Evolutionary conservation across 768 basidiomycete species (phyloP), one percentile per base, ranked within the genome.

Genomic region (Pleurotus eryngii): DNA sequence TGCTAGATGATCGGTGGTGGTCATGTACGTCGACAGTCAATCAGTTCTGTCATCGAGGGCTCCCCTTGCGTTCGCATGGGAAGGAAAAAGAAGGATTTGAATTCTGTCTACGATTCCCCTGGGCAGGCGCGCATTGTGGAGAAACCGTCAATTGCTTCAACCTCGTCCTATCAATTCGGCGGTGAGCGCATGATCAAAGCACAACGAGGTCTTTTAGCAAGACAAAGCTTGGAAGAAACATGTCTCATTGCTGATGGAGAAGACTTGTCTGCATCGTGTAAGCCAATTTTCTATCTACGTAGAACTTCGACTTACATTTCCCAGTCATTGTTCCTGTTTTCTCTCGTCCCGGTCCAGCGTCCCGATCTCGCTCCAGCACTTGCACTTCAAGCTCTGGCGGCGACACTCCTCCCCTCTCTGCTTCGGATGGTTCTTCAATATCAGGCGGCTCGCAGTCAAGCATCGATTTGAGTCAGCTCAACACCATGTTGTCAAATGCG

Each of bases 1-100:
- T 59, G 53, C 57, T 24, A 90, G 87, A 91, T 92, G 89, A 72
- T 92, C 35, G 90, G 86, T 49, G 90, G 89, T 54, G 89, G 87
- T 2, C 87, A 83, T 54, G 83, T 89, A 51, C 83, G 86, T 27
- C 83, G 89, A 30, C 72, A 77, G 11, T 90, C 90, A 0, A 74
- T 89, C 8, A 83, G 80, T 11, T 87, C 86, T 0, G 72, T 80
- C 49, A 82, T 88, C 15, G 83, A 85, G n/a, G 76, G 76, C 2
- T 92, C 90, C 1, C 90, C 90, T 0, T 89, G 85, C 57, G 76
- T 81, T 17, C 80, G 83, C 40, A 76, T 81, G 6, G 86, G 86
- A 62, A 87, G 89, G 65, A 60, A 47, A 26, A 56, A 59, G 42
- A 61, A 68, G 37, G 56, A 53, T 22, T 60, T 66, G n/a, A 70